Evolutionary conservation across 306 rosid genomes (phyloP), one percentile per base, ranked within the genome.

Genomic region (Vigna hirtella): DNA sequence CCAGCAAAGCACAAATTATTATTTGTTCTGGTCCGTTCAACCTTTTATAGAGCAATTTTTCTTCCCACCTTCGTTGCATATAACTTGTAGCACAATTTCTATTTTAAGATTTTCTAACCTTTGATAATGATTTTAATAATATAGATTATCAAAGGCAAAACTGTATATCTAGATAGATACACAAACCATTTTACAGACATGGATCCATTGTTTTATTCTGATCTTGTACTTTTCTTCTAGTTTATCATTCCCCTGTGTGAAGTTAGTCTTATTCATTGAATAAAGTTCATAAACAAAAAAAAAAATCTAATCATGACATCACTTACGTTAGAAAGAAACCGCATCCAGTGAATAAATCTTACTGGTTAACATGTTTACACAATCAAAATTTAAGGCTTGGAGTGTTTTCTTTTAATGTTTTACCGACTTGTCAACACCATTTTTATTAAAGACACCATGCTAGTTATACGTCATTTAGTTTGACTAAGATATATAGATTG

Each of bases 401-500:
- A 16, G 20, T 16, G 24, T 7, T 7, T 15, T 1, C 45, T 32
- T 32, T 32, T 62, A 16, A 16, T 62, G 22, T 62, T 62, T 62
- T 62, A 7, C 26, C 24, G 34, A 62, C 6, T 6, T 4, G 59
- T 81, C 85, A 85, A 77, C 47, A 28, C 13, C 34, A 48, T n/a
- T 15, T 73, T 59, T 28, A 45, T 26, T 36, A n/a, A 38, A 24
- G 12, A 43, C 20, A 52, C 12, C 74, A 72, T 51, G 18, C 68
- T 52, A 17, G 68, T 43, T 43, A 26, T 52, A 64, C 65, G 52
- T 80, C 79, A 20, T 50, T 4, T 40, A 9, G 62, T 51, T 73
- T 83, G 83, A 59, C 74, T 83, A 18, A 16, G 18, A 56, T 32
- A 14, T n/a, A 62, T 55, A 48, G 45, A 43, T 32, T 64, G 17